phyloP scores from a whole-genome alignment of 2,329 filamentous ascomycete genomes.

The Sclerotinia subarctica region DNA sequence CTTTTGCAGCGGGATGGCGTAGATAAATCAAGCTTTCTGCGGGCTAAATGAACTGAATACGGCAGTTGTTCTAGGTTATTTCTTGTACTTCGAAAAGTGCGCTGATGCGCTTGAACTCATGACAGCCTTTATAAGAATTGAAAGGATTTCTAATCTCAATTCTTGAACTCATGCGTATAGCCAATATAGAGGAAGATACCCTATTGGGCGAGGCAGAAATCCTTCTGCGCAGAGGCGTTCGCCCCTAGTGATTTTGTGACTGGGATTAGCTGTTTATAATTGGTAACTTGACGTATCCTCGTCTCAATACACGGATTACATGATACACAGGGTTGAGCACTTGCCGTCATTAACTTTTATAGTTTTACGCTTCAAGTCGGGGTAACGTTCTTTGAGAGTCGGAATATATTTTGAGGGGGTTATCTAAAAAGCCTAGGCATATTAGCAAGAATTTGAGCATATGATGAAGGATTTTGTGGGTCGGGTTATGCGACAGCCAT shows the following conservation, averaged over 20 bases:
- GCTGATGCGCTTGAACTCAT: not conserved
- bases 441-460: not conserved
- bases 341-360: not conserved
- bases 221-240: not conserved
- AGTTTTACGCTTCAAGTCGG: not conserved
- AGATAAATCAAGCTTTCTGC: not conserved
- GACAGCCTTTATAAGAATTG: not conserved
- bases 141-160: constrained; percentile 1
- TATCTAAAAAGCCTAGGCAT: not conserved
- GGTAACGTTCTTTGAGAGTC: not conserved
- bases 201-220: not conserved
- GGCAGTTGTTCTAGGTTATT: not conserved
- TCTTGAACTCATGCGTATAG: not conserved
- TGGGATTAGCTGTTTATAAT: not conserved
- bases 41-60: not conserved
- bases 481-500: not conserved
- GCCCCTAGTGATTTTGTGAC: not conserved
- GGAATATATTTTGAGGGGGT: not conserved
- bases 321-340: not conserved
- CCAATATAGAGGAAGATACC: not conserved
- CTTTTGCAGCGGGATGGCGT: constrained; percentile 13
- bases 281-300: not conserved
- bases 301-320: not conserved
- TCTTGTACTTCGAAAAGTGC: not conserved
- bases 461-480: not conserved